phyloP scores from a whole-genome alignment of 2,329 filamentous ascomycete species.

The Ophioceras dolichostomum region DNA sequence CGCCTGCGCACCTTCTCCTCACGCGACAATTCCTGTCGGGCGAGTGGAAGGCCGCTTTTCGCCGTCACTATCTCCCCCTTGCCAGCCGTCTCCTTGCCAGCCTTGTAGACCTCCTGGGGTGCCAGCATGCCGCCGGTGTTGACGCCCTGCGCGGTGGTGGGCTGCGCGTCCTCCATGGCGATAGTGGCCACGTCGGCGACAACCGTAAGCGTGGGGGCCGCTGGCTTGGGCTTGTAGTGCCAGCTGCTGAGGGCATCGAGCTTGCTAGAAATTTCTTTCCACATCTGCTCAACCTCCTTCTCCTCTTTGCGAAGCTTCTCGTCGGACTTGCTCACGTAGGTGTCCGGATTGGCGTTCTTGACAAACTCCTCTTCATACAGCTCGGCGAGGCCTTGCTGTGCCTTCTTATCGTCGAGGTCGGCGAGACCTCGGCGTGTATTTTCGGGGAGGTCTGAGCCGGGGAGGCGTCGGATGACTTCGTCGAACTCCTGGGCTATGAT shows the following conservation, averaged over 20 bases:
- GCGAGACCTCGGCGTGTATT: slow-evolving; percentile 58
- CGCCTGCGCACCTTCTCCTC: slow-evolving; percentile 72
- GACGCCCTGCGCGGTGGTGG: slow-evolving; percentile 66
- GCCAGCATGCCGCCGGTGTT: slow-evolving; percentile 66
- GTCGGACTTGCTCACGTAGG: slow-evolving; percentile 68
- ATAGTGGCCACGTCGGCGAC: slow-evolving; percentile 86
- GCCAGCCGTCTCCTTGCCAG: slow-evolving; percentile 52
- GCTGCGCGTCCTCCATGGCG: slow-evolving; percentile 89
- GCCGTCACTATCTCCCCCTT: slow-evolving; percentile 63
- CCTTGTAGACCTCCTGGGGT: slow-evolving; percentile 86
- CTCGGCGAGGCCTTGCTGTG: slow-evolving; percentile 78
- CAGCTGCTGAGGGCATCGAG: slow-evolving; percentile 86
- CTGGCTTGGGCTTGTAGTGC: slow-evolving; percentile 88
- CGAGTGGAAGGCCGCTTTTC: slow-evolving; percentile 66
- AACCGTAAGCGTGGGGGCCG: slow-evolving; percentile 70
- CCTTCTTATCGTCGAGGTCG: slow-evolving; percentile 77
- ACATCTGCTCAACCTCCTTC: slow-evolving; percentile 68
- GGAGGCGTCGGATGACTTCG: slow-evolving; percentile 72
- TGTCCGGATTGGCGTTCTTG: slow-evolving; percentile 61
- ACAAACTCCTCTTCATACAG: slow-evolving; percentile 91
- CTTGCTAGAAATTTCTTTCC: slow-evolving; percentile 67
- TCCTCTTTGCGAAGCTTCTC: slow-evolving; percentile 76
- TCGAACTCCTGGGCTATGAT: slow-evolving; percentile 88
- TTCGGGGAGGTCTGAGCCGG: slow-evolving; percentile 53
- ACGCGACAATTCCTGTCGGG: slow-evolving; percentile 74